These are phyloP conservation scores for Scleroderma bovista DNA, from an alignment of 768 basidiomycete genomes.

Conservation along the genomic window DNA sequence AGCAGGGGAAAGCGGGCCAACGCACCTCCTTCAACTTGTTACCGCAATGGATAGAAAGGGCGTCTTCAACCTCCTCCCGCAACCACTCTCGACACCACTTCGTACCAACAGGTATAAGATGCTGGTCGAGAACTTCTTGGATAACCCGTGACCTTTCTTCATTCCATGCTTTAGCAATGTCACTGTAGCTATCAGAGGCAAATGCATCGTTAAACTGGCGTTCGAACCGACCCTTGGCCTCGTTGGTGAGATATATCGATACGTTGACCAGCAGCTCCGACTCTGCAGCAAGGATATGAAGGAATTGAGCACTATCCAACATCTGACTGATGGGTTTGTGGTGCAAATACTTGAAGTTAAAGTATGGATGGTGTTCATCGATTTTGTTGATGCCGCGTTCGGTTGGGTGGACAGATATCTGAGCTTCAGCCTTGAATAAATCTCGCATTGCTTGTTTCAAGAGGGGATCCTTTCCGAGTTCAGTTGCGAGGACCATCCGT, in stretches of 20 bases:
- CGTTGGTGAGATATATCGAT: constrained; percentile 58
- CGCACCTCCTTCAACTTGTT: constrained; percentile 65
- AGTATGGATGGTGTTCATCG: constrained; percentile 67
- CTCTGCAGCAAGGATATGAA: constrained; percentile 89
- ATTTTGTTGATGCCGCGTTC: constrained; percentile 79
- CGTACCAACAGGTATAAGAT: constrained; percentile 78
- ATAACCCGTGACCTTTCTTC: constrained; percentile 74
- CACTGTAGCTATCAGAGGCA: constrained; percentile 77
- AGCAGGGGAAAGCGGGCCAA: constrained; percentile 3
- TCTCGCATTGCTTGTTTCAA: constrained; percentile 74
- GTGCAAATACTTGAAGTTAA: constrained; percentile 88
- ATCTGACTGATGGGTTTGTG: constrained; percentile 72
- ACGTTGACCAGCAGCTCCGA: constrained; percentile 81
- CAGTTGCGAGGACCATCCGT: constrained; percentile 80
- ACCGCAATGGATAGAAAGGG: constrained; percentile 62
- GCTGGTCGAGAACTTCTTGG: constrained; percentile 70
- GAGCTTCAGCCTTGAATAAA: constrained; percentile 67
- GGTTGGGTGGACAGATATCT: constrained; percentile 78
- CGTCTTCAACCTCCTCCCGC: constrained; percentile 86
- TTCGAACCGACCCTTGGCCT: constrained; percentile 62
- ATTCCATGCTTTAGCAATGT: constrained; percentile 89
- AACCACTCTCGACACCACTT: constrained; percentile 89
- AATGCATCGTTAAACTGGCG: constrained; percentile 76
- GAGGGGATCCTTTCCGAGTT: constrained; percentile 89
- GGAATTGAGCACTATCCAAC: constrained; percentile 70